Conservation (phyloP, 2,329 filamentous ascomycete species). For the Xylariaceae sp. region DNA sequence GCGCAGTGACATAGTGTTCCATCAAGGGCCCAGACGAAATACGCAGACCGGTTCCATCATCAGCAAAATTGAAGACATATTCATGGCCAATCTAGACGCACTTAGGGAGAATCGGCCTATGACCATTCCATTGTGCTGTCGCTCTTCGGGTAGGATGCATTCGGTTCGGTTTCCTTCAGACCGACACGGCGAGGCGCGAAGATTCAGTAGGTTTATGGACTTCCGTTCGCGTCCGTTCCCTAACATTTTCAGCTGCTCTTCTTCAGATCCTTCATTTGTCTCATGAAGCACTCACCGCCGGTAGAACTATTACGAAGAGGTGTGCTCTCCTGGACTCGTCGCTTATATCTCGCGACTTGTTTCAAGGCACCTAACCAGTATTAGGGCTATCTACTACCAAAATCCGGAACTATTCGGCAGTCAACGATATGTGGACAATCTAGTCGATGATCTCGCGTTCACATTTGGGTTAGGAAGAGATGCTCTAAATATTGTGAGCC, state of each 20-base stretch:
- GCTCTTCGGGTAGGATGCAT: conserved; percentile 25
- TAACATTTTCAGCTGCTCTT: conserved; percentile 43
- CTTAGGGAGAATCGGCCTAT: conserved; percentile 42
- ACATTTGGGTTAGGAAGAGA: conserved; percentile 61
- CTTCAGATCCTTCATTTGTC: conserved; percentile 55
- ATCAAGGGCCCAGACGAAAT: conserved; percentile 5
- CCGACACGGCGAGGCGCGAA: conserved; percentile 22
- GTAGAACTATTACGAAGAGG: conserved; percentile 57
- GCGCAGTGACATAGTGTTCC: neutral
- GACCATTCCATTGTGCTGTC: conserved; percentile 42
- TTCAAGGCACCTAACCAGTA: conserved; percentile 1
- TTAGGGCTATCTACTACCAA: conserved; percentile 75
- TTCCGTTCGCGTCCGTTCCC: conserved; percentile 1
- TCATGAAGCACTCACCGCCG: conserved; percentile 53
- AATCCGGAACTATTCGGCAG: conserved; percentile 65
- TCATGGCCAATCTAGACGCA: conserved; percentile 47
- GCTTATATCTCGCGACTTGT: neutral
- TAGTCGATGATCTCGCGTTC: conserved; percentile 69
- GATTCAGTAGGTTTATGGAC: conserved; percentile 28
- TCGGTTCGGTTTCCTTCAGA: conserved; percentile 25
- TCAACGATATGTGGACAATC: conserved; percentile 63
- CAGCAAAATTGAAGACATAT: conserved; percentile 50
- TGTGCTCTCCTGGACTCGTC: conserved; percentile 29
- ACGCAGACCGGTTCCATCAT: conserved; percentile 9
- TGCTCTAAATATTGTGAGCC: conserved; percentile 63